Evolutionary conservation across 306 rosid species (phyloP).

Genomic region (Spatholobus suberectus): DNA sequence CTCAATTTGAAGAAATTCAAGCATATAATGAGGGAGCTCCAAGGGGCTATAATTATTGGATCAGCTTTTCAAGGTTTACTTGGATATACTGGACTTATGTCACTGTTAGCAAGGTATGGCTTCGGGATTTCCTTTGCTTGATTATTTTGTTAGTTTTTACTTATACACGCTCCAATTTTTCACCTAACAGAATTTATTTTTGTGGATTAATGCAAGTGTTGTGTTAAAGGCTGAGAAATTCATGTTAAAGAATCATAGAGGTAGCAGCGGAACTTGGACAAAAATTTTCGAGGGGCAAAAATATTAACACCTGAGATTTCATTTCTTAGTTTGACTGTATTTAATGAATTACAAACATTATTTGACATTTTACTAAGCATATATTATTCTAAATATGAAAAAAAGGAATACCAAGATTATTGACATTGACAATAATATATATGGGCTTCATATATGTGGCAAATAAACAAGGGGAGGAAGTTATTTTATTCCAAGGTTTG

Average conservation of each 20-base stretch:
- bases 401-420: neutral
- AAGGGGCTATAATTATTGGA: slow-evolving; percentile 92
- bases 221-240: slow-evolving; percentile 17
- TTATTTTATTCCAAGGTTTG: neutral
- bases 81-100: slow-evolving; percentile 96
- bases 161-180: slow-evolving; percentile 8
- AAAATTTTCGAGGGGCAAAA: neutral
- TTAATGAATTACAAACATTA: slow-evolving; percentile 3
- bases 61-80: slow-evolving; percentile 91
- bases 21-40: slow-evolving; percentile 98
- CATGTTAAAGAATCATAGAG: neutral
- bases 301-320: neutral
- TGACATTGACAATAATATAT: neutral
- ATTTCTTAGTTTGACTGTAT: neutral
- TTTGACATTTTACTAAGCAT: slow-evolving; percentile 5
- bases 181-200: slow-evolving; percentile 17
- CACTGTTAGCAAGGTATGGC: slow-evolving; percentile 78
- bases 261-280: neutral
- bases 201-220: neutral
- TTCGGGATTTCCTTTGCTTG: slow-evolving; percentile 28
- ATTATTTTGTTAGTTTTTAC: slow-evolving; percentile 2
- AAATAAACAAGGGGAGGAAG: neutral
- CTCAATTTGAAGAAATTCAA: slow-evolving; percentile 76
- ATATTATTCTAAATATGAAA: neutral
- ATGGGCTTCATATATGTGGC: neutral